Percentiles rank a stretch among this genome's conserved stretches.
These are phyloP conservation scores for Leavenworthia alabamica DNA, from an alignment of 345 rosid species.

Conservation along the genomic window DNA sequence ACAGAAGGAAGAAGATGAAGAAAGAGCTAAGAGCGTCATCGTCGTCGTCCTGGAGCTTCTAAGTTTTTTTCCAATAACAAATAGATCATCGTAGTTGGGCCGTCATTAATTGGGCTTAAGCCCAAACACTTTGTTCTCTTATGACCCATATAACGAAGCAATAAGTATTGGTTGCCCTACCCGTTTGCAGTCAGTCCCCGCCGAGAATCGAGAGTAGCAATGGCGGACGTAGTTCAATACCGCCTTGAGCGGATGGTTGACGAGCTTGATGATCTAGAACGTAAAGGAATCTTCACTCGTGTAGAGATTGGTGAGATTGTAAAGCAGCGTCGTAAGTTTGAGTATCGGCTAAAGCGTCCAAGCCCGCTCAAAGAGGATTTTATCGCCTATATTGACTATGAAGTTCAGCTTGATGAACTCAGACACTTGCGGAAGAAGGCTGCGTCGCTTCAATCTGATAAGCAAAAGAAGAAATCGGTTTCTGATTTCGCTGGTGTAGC, in stretches of 20 bases:
- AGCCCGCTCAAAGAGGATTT: conserved; percentile 84
- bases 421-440: conserved; percentile 68
- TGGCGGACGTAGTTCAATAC: conserved; percentile 95
- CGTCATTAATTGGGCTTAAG: not conserved
- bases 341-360: conserved; percentile 83
- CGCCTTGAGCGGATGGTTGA: conserved; percentile 93
- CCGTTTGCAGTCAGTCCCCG: conserved; percentile 20
- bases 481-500: conserved; percentile 67
- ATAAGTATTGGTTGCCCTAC: conserved; percentile 19
- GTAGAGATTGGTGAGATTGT: conserved; percentile 76
- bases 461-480: conserved; percentile 44
- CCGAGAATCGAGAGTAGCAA: conserved; percentile 23
- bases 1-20: conserved; percentile 15
- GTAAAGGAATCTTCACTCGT: conserved; percentile 60
- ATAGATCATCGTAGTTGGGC: conserved; percentile 8
- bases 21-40: conserved; percentile 24
- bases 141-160: conserved; percentile 2
- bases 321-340: conserved; percentile 82
- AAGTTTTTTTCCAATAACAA: not conserved
- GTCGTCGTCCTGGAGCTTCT: conserved; percentile 1
- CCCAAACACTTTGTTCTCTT: not conserved
- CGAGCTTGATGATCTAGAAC: conserved; percentile 88
- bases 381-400: conserved; percentile 76
- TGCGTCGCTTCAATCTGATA: conserved; percentile 28
- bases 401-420: conserved; percentile 63